A percentile compares a stretch with the other conserved stretches of the same genome.
These are phyloP conservation scores for Fusarium caatingaense DNA, from an alignment of 2,329 filamentous ascomycete genomes.

Conservation along the genomic window DNA sequence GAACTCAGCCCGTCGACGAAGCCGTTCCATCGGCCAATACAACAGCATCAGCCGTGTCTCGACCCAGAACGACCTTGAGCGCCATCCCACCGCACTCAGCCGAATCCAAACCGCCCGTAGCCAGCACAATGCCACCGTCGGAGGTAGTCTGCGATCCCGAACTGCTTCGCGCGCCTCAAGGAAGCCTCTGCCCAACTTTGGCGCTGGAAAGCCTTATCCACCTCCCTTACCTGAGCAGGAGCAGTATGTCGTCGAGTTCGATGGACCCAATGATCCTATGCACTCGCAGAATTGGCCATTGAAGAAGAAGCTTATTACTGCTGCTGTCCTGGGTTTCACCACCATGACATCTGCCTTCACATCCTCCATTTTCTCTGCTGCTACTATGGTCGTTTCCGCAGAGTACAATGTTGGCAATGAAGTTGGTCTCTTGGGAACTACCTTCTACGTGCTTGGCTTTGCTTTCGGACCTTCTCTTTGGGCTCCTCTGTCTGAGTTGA, in stretches of 20 bases:
- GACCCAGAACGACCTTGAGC: slow-evolving; percentile 75
- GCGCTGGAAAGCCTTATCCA: slow-evolving; percentile 79
- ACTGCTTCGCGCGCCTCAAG: slow-evolving; percentile 60
- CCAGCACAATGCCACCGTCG: slow-evolving; percentile 80
- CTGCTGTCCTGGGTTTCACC: slow-evolving; percentile 77
- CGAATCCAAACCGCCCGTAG: slow-evolving; percentile 77
- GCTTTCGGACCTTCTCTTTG: slow-evolving; percentile 78
- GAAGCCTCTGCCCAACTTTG: slow-evolving; percentile 75
- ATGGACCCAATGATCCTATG: slow-evolving; percentile 83
- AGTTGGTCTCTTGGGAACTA: slow-evolving; percentile 73
- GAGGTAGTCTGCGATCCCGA: slow-evolving; percentile 56
- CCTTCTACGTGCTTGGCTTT: slow-evolving; percentile 77
- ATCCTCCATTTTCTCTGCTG: slow-evolving; percentile 79
- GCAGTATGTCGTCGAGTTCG: slow-evolving; percentile 86
- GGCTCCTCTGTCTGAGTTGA: slow-evolving; percentile 78
- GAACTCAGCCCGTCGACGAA: slow-evolving; percentile 28
- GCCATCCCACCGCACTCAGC: slow-evolving; percentile 75
- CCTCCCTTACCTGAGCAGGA: slow-evolving; percentile 76
- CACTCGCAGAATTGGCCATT: slow-evolving; percentile 90
- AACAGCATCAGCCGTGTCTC: slow-evolving; percentile 69
- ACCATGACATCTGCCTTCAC: slow-evolving; percentile 78
- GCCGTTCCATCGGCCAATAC: slow-evolving; percentile 43
- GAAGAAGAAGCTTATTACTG: slow-evolving; percentile 78
- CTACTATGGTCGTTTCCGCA: slow-evolving; percentile 66
- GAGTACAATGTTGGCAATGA: slow-evolving; percentile 71